Base-by-base conservation (phyloP, 768 basidiomycete species). In the Russula brevipes region DNA sequence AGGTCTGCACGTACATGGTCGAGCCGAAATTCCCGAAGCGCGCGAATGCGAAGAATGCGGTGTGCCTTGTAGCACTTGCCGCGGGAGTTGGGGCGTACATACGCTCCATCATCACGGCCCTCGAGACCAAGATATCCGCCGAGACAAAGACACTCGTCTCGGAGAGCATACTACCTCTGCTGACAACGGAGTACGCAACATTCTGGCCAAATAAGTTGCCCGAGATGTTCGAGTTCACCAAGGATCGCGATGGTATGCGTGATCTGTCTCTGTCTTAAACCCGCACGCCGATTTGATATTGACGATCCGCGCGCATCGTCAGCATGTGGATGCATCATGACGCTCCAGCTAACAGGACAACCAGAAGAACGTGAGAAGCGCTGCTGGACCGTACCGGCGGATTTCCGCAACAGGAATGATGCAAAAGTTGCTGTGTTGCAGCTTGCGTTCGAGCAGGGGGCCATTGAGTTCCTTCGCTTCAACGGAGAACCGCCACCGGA, bases 1-100 rank as follows among this genome's bases (percentile, higher is more conserved):
- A 82, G 60, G 80, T 78, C 42, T 78, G 75, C 47, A 82, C 85
- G 0, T 90, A 79, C 66, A 71, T 90, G 5, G 85, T 86, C 35
- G 87, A 88, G n/a, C 76, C 84, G 0, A 75, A 77, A 16, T 89
- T 89, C 66, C 67, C 76, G 2, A 86, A 82, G 68, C 82, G 82
- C 3, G 73, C 74, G 0, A 87, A 89, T 57, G 88, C 87, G n/a
- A 88, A 86, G 71, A 77, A 80, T 0, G 89, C 88, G 0, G 88
- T 83, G 2, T 83, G 81, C 63, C 72, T 90, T 30, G 75, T 83
- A 16, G 88, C 87, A 0, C 81, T 89, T 71, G 83, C 85, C 2
- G 79, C 83, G 64, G 85, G 84, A 9, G 74, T 85, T 10, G 84
- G 83, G 5, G 72, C 77, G 24, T 84, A 85, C 66, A 80, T 87